phyloP scores from a whole-genome alignment of 495 filamentous ascomycete genomes.

The Aspergillus nidulans region DNA sequence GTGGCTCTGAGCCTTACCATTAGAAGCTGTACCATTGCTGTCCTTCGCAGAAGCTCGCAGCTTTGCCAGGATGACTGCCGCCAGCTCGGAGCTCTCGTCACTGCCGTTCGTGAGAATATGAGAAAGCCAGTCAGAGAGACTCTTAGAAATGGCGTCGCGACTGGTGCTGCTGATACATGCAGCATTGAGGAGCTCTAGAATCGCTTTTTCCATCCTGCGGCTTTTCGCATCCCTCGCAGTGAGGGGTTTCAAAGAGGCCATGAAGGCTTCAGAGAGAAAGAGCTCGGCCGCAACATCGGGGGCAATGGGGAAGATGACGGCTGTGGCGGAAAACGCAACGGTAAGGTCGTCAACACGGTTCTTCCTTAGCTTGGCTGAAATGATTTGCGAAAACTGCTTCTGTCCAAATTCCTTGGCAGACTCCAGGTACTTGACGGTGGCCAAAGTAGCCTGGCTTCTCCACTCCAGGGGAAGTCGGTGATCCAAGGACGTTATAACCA shows the following conservation, averaged over 20 bases:
- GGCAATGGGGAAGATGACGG: constrained; percentile 79
- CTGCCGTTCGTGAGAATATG: constrained; percentile 66
- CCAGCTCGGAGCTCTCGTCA: constrained; percentile 60
- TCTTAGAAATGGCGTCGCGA: constrained; percentile 70
- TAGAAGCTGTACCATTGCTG: constrained; percentile 29
- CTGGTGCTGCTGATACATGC: constrained; percentile 80
- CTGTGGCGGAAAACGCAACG: constrained; percentile 82
- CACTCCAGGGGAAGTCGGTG: constrained; percentile 63
- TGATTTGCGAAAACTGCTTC: constrained; percentile 61
- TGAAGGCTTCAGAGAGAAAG: constrained; percentile 82
- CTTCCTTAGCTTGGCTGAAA: constrained; percentile 50
- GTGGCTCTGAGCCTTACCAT: constrained; percentile 39
- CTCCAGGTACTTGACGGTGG: constrained; percentile 75
- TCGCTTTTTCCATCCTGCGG: constrained; percentile 71
- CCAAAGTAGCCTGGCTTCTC: constrained; percentile 69
- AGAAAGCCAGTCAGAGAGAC: constrained; percentile 79
- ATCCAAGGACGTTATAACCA: constrained; percentile 73
- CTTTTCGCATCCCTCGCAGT: constrained; percentile 71
- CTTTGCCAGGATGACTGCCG: constrained; percentile 84
- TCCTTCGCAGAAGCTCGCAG: constrained; percentile 49
- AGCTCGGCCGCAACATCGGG: constrained; percentile 64
- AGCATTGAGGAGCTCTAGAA: constrained; percentile 82
- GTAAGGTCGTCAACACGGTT: constrained; percentile 56
- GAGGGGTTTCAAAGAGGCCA: constrained; percentile 61
- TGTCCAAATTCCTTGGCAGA: constrained; percentile 64